Conservation (phyloP, 2,329 filamentous ascomycete species). For the Talaromyces amestolkiae region DNA sequence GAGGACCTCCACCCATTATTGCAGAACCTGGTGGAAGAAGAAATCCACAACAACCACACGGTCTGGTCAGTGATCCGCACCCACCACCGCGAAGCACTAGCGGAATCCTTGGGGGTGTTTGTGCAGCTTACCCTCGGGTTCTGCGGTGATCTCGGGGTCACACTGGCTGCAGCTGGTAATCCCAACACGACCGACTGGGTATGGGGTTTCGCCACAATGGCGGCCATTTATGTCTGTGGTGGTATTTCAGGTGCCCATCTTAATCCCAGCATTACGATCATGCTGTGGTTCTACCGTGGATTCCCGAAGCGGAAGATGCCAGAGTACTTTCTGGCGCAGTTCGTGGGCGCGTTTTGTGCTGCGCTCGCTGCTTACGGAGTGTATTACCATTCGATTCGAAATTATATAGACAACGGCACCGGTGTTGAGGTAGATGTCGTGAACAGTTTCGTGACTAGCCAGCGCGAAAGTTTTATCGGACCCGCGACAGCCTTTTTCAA, state of each 20-base stretch:
- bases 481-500: conserved; percentile 46
- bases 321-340: conserved; percentile 52
- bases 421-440: conserved; percentile 32
- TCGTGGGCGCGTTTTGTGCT: conserved; percentile 53
- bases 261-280: conserved; percentile 45
- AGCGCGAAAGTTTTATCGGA: conserved; percentile 40
- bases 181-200: conserved; percentile 46
- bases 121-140: conserved; percentile 49
- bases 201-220: conserved; percentile 57
- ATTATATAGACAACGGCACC: conserved; percentile 24
- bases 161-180: conserved; percentile 39
- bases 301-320: conserved; percentile 54
- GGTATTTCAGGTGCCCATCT: conserved; percentile 49
- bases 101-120: conserved; percentile 52
- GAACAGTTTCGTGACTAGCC: conserved; percentile 47
- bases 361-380: conserved; percentile 48
- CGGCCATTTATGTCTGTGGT: conserved; percentile 49
- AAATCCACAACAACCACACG: conserved; percentile 51
- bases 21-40: conserved; percentile 45
- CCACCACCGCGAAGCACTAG: conserved; percentile 53
- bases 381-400: conserved; percentile 36
- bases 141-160: conserved; percentile 49
- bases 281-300: conserved; percentile 51
- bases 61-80: conserved; percentile 52
- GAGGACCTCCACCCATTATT: conserved; percentile 48